Conservation (phyloP, 164 flowering plant species). For the Stephania japonica region DNA sequence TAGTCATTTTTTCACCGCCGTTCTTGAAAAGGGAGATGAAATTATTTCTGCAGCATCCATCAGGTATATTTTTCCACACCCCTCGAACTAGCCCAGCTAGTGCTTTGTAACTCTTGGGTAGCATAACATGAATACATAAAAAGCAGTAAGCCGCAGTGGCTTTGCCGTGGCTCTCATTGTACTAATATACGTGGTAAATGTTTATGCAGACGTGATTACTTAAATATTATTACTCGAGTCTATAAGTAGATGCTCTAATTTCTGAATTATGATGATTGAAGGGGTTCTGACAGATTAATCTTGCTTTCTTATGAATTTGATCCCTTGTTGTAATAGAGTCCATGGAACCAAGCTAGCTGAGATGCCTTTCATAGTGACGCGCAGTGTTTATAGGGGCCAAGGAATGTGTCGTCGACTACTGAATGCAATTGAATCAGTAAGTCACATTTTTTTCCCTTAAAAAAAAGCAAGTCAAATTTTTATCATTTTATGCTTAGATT, state of each 20-base stretch:
- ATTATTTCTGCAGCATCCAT: conserved; percentile 76
- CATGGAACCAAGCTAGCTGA: conserved; percentile 38
- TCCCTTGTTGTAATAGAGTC: conserved; percentile 23
- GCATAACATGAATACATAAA: background rate
- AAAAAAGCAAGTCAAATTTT: conserved; percentile 23
- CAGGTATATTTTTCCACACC: conserved; percentile 40
- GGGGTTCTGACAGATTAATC: background rate
- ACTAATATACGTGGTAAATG: background rate
- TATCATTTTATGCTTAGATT: background rate
- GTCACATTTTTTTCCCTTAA: conserved; percentile 12
- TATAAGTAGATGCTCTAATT: background rate
- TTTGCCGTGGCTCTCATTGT: background rate
- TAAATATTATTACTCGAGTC: background rate
- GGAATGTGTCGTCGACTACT: conserved; percentile 33
- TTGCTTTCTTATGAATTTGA: background rate
- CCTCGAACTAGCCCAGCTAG: background rate
- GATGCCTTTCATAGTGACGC: conserved; percentile 45
- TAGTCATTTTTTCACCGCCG: conserved; percentile 64
- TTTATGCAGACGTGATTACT: background rate
- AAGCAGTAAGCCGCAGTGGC: background rate
- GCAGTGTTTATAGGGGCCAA: conserved; percentile 14
- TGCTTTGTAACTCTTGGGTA: background rate
- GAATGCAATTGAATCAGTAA: conserved; percentile 30
- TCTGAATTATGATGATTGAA: background rate
- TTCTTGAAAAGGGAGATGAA: conserved; percentile 88